Evolutionary conservation across 495 filamentous ascomycete genomes (phyloP).

Genomic region (Aspergillus panamensis): DNA sequence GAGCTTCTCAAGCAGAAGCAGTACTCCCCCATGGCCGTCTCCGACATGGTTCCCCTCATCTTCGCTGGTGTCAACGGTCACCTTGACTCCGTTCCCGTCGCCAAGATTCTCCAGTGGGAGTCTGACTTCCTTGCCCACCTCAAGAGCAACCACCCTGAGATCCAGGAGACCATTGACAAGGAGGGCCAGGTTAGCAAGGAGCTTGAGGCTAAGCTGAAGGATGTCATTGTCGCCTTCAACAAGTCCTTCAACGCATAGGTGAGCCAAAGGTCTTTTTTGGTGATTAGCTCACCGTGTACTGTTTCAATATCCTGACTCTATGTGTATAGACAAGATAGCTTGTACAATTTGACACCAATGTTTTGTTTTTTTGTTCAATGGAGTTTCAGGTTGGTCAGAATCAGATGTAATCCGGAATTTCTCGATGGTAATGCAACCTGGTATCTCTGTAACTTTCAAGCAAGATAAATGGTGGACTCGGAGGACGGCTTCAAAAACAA

Average conservation of each 20-base stretch:
- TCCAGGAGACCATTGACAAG: slow-evolving; percentile 86
- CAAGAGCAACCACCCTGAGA: slow-evolving; percentile 80
- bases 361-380: slow-evolving; percentile 41
- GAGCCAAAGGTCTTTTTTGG: slow-evolving; percentile 39
- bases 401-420: slow-evolving; percentile 18
- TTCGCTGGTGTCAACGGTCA: slow-evolving; percentile 98
- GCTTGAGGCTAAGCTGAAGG: slow-evolving; percentile 80
- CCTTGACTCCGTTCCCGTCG: slow-evolving; percentile 82
- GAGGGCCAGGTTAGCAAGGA: slow-evolving; percentile 97
- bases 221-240: slow-evolving; percentile 76
- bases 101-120: slow-evolving; percentile 88
- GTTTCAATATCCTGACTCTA: slow-evolving; percentile 47
- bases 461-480: slow-evolving; percentile 21
- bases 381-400: slow-evolving; percentile 21
- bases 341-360: slow-evolving; percentile 54
- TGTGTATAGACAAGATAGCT: slow-evolving; percentile 54
- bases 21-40: slow-evolving; percentile 97
- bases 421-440: slow-evolving; percentile 12
- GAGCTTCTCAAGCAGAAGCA: slow-evolving; percentile 99
- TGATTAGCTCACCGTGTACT: slow-evolving; percentile 33
- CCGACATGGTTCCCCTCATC: slow-evolving; percentile 99
- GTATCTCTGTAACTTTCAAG: slow-evolving; percentile 23
- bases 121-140: slow-evolving; percentile 88
- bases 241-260: slow-evolving; percentile 77
- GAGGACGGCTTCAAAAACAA: slow-evolving; percentile 29